Evolutionary conservation across 306 rosid species (phyloP), one percentile per base, ranked within the genome.

Genomic region (Medicago lupulina): DNA sequence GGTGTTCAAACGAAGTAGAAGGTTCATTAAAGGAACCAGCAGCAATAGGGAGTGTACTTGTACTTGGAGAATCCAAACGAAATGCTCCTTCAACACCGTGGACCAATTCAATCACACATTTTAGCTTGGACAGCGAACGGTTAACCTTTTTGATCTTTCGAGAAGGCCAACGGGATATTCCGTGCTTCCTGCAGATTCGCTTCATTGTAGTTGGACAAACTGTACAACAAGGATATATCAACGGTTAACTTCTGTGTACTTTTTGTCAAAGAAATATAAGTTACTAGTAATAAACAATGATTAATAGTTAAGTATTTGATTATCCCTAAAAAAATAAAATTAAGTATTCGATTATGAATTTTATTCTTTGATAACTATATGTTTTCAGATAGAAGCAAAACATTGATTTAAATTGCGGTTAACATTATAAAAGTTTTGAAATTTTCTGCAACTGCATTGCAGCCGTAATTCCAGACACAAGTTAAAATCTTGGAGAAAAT

Each of bases 161-260:
- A 50, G 98, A 93, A 1, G 98, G 97, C 98, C 97, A 93, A 49
- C 96, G 92, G 6, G 96, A 88, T 75, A 93, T 93, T 76, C 97
- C 97, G 55, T 93, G 92, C 77, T 88, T 96, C 83, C 98, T 87
- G 77, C 97, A 93, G 19, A 93, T 93, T 60, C 98, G 96, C 85
- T 93, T 91, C 96, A 91, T 91, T 17, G 98, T 93, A 19, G 98
- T 93, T 4, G 98, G 98, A 46, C 98, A 93, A 84, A 93, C 98
- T 93, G 92, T 57, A 86, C 49, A 39, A 36, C 66, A 77, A 81
- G 54, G 83, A 57, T 23, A 73, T 23, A 38, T 64, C 38, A 21
- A 21, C 23, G 23, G 23, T 21, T 21, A 21, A 21, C 23, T 21
- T 21, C 1, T 21, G 23, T 21, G 23, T 1, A 21, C 23, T 21